These are phyloP conservation scores for Bipolaris bicolor DNA, from an alignment of 2,329 filamentous ascomycete genomes.

Conservation along the genomic window DNA sequence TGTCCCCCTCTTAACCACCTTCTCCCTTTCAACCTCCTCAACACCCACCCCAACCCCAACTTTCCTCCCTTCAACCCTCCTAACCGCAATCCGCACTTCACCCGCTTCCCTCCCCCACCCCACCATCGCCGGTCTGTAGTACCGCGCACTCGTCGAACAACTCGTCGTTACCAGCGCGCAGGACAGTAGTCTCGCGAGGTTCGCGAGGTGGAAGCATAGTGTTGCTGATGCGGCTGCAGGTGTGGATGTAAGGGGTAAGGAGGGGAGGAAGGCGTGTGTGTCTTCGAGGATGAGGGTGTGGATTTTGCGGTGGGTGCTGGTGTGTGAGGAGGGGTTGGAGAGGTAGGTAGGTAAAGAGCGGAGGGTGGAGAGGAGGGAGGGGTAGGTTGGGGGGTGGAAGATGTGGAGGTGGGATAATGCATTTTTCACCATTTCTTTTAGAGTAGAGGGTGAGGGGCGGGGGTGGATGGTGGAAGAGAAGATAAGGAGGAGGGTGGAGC, in stretches of 20 bases:
- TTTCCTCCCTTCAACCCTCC: constrained; percentile 41
- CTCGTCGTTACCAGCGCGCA: background rate
- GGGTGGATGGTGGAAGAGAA: constrained; percentile 6
- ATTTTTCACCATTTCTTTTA: constrained; percentile 41
- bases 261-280: constrained; percentile 55
- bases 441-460: background rate
- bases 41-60: constrained; percentile 49
- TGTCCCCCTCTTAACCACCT: constrained; percentile 38
- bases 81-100: constrained; percentile 44
- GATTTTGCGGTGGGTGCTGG: constrained; percentile 55
- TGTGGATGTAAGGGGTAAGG: constrained; percentile 5
- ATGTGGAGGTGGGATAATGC: constrained; percentile 64
- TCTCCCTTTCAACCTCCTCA: constrained; percentile 48
- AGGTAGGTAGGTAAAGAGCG: constrained; percentile 58
- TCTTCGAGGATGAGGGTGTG: constrained; percentile 62
- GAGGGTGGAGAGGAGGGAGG: constrained; percentile 58
- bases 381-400: constrained; percentile 61
- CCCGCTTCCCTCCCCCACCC: constrained; percentile 32
- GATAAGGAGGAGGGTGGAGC: constrained; percentile 40
- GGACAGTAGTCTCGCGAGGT: constrained; percentile 18
- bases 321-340: constrained; percentile 55
- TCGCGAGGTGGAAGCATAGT: constrained; percentile 21
- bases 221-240: constrained; percentile 21
- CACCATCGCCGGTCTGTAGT: constrained; percentile 29
- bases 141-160: no score